Base-by-base conservation (phyloP, 768 basidiomycete species). In the Fomitopsis pulvina region DNA sequence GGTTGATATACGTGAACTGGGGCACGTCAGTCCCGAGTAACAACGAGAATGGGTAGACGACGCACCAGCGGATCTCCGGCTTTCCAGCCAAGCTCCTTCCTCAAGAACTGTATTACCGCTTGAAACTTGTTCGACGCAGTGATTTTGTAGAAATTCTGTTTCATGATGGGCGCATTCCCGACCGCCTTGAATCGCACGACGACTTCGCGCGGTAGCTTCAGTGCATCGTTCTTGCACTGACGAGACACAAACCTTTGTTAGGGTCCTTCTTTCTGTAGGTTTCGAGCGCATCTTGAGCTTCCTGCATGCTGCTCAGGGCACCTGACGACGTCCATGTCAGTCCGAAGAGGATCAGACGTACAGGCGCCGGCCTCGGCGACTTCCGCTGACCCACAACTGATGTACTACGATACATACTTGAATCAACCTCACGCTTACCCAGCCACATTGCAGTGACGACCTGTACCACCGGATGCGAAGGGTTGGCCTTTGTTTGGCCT, bases 101-200 rank as follows among this genome's bases (percentile, higher is more conserved):
- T 70, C 67, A 98, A 63, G 66, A 98, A 96, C 61, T 90, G 85
- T 37, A 95, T 92, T 48, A 98, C 94, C 7, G 92, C 89, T 65
- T 96, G 92, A 60, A 97, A 99, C 47, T 87, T 78, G 65, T 96
- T 93, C 34, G 87, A 84, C 11, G 93, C 88, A 0, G 93, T 92
- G 61, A 97, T 94, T 75, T 94, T 95, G 81, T 92, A 97, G 59
- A 94, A 89, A 71, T 95, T 97, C 70, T 95, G 91, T 70, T 88
- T 94, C 94, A 99, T 96, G 60, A 99, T 93, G 0, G 95, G 95
- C 1, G 94, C 95, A 59, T 95, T 94, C 41, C 95, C 95, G 9
- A 96, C 89, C 2, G 95, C 93, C 65, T 94, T 94, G 80, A 99
- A 99, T 39, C 93, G 84, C 9, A 99, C 91, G 54, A 97, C 84